Percentiles rank a stretch among this genome's conserved stretches.
Conservation (phyloP, 148 eudicot species). For the Limonium bicolor region DNA sequence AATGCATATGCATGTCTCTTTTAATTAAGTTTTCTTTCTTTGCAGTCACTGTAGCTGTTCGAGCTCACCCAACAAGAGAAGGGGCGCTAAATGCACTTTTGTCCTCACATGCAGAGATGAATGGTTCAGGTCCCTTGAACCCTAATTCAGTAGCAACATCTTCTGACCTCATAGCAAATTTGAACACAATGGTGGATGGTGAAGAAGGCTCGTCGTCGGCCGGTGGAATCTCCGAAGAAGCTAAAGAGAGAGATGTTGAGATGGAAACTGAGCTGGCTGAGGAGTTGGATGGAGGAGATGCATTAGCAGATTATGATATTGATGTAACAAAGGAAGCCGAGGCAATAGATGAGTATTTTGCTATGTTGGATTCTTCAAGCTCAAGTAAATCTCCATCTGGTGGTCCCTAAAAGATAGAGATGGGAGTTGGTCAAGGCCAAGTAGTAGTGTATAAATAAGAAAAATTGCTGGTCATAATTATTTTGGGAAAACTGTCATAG, state of each 20-base stretch:
- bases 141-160: no score
- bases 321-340: slow-evolving; percentile 86
- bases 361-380: slow-evolving; percentile 20
- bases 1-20: no score
- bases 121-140: slow-evolving; percentile 1
- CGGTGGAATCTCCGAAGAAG: slow-evolving; percentile 10
- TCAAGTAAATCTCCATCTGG: no score
- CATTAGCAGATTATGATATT: slow-evolving; percentile 75
- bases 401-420: no score
- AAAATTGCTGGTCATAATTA: no score
- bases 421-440: no score
- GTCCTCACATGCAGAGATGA: slow-evolving; percentile 6
- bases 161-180: no score
- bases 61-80: slow-evolving; percentile 21
- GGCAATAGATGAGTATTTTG: slow-evolving; percentile 72
- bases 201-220: slow-evolving; percentile 17
- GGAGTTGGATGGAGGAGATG: slow-evolving; percentile 42
- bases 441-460: no score
- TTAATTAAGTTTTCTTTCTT: no score
- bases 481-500: no score
- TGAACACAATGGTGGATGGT: no score
- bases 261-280: slow-evolving; percentile 61
- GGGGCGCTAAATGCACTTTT: slow-evolving; percentile 37
- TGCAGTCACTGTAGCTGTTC: slow-evolving; percentile 38
- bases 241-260: slow-evolving; percentile 60